Conservation (phyloP, 2,329 filamentous ascomycete genomes). For the Rhexocercosporidium sp. region DNA sequence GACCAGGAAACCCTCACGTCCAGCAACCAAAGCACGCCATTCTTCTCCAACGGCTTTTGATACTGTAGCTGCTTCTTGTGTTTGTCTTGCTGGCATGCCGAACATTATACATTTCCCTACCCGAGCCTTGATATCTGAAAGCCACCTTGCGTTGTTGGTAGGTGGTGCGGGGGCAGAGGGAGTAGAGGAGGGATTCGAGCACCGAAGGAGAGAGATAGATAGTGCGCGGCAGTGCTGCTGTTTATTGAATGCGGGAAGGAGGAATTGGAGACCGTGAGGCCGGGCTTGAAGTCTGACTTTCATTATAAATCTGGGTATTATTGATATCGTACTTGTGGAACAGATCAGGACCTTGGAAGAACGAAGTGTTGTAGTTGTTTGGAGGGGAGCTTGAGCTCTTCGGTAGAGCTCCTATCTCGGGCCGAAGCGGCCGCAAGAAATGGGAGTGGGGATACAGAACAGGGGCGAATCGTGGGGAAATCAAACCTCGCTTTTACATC, state of each 20-base stretch:
- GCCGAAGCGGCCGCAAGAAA: conserved; percentile 24
- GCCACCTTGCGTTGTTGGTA: conserved; percentile 56
- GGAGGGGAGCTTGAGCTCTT: conserved; percentile 14
- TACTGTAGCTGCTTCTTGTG: conserved; percentile 62
- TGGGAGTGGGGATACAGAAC: neutral
- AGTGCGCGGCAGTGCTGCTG: neutral
- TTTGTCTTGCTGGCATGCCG: conserved; percentile 65
- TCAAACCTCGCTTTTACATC: neutral
- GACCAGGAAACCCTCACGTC: conserved; percentile 77
- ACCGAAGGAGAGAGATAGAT: neutral
- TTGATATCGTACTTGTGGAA: neutral
- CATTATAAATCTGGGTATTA: conserved; percentile 16
- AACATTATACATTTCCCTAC: conserved; percentile 79
- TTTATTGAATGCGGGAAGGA: neutral
- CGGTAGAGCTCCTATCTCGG: conserved; percentile 15
- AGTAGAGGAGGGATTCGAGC: conserved; percentile 1
- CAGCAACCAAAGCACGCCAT: conserved; percentile 75
- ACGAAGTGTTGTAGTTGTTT: neutral
- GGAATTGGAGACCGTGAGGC: neutral
- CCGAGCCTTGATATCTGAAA: conserved; percentile 68
- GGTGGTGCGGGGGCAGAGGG: conserved; percentile 24
- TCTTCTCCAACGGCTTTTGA: conserved; percentile 63
- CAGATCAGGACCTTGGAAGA: neutral
- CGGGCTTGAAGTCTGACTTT: conserved; percentile 18
- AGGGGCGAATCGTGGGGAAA: conserved; percentile 4